A percentile compares a stretch with the other conserved stretches of the same genome.
Conservation (phyloP, 2,329 filamentous ascomycete genomes). For the Sporothrix variecibatus region DNA sequence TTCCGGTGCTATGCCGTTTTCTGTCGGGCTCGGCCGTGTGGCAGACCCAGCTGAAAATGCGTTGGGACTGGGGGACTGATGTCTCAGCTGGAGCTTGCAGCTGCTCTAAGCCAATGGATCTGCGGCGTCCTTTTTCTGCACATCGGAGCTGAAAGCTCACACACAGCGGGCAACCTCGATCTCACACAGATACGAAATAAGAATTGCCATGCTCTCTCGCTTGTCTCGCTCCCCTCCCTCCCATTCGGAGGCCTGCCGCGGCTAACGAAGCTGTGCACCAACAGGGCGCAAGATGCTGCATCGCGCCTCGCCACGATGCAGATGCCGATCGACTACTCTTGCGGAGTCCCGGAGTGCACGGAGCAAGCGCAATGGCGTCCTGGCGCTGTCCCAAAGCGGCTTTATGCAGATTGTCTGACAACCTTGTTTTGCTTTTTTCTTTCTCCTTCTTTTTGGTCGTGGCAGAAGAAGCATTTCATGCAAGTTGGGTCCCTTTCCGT, state of each 20-base stretch:
- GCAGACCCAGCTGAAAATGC: neutral
- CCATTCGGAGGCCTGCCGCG: neutral
- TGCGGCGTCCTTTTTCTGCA: neutral
- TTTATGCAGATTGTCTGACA: neutral
- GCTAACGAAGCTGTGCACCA: neutral
- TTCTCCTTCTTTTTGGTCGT: neutral
- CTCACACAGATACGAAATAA: neutral
- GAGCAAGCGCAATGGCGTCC: neutral
- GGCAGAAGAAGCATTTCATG: neutral
- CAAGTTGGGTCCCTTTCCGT: neutral
- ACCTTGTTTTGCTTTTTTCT: neutral
- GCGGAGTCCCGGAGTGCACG: neutral
- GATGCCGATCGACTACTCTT: conserved; percentile 1
- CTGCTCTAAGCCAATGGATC: neutral
- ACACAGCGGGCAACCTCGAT: neutral
- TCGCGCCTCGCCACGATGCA: conserved; percentile 2
- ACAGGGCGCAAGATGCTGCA: neutral
- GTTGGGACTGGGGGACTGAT: no score
- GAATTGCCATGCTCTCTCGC: neutral
- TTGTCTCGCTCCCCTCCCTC: neutral
- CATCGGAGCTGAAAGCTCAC: neutral
- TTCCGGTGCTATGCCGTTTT: neutral
- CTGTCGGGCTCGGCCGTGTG: neutral
- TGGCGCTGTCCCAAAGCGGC: neutral
- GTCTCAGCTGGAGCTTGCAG: conserved; percentile 5